Conservation (phyloP, 768 basidiomycete genomes). For the Lactifluus piperatus region DNA sequence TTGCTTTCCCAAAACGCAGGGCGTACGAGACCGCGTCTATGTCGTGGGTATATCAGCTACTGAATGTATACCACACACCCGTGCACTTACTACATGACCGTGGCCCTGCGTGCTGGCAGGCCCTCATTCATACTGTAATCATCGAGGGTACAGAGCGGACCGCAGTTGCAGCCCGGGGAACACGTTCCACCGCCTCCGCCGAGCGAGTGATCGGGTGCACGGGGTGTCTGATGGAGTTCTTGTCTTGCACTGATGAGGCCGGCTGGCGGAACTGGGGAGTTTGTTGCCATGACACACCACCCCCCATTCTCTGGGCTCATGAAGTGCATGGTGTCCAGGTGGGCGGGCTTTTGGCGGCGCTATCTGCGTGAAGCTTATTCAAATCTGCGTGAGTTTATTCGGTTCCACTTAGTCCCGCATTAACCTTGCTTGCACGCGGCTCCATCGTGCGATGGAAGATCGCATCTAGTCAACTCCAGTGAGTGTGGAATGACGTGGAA, state of each 20-base stretch:
- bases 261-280: conserved; percentile 14
- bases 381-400: conserved; percentile 15
- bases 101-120: conserved; percentile 18
- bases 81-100: conserved; percentile 15
- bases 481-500: no score
- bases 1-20: conserved; percentile 18
- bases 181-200: conserved; percentile 20
- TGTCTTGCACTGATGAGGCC: background rate
- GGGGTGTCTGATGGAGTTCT: background rate
- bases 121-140: conserved; percentile 16
- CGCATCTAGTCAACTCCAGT: no score
- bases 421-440: no score
- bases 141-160: conserved; percentile 16
- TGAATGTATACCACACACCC: conserved; percentile 17
- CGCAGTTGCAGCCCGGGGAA: conserved; percentile 16
- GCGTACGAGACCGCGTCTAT: conserved; percentile 11
- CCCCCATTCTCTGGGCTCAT: conserved; percentile 7
- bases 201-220: conserved; percentile 15
- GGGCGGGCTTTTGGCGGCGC: conserved; percentile 9
- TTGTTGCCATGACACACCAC: conserved; percentile 12
- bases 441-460: conserved; percentile 16
- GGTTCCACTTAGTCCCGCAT: conserved; percentile 15
- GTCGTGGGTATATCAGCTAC: conserved; percentile 16
- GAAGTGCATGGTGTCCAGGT: conserved; percentile 8
- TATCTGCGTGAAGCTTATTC: no score